Base-by-base conservation (phyloP, 2,329 filamentous ascomycete species). In the Cordyceps cateniannulata region DNA sequence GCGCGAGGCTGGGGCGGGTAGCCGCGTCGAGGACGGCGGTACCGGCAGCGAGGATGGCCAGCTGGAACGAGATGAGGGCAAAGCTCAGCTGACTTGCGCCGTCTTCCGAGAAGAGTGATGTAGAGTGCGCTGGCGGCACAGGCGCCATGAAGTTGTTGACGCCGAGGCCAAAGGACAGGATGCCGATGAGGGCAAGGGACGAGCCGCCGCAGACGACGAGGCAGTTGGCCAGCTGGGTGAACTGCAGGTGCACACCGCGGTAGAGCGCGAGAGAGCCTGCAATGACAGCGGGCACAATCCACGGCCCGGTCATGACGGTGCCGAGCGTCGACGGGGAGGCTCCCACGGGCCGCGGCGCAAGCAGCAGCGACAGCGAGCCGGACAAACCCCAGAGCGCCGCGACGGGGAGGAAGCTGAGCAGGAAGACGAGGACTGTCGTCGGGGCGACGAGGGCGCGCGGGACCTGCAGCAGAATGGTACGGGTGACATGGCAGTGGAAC, bases 361-460 rank as follows among this genome's bases (percentile, higher is more conserved):
- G 79, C 25, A 84, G 68, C 3, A 80, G 70, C 5, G 80, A 77
- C 16, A 84, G 67, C 1, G 77, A 78, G 24, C 72, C 67, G 0
- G 76, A 65, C 9, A 82, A 61, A 12, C 78, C 77, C 77, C 81
- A 83, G 10, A 84, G 73, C 0, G 75, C 69, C 12, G 75, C 74
- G 48, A 74, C 69, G 0, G 82, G 79, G 1, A 84, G 70, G 25
- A 79, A 67, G 0, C 79, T 76, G 1, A 77, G 69, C 5, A 77
- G 60, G 25, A 79, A 76, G 16, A 82, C 72, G 1, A 85, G 72
- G 16, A 74, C 58, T 0, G 79, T 79, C 0, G 80, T 81, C 1
- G 82, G 82, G 0, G 82, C 79, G 16, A 74, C 64, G 56, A 81
- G 69, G 8, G 81, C 80, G 6, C 79, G 75, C 0, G 79, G 74